phyloP scores from a whole-genome alignment of 139 green algal species.

The Micractinium sp. region DNA sequence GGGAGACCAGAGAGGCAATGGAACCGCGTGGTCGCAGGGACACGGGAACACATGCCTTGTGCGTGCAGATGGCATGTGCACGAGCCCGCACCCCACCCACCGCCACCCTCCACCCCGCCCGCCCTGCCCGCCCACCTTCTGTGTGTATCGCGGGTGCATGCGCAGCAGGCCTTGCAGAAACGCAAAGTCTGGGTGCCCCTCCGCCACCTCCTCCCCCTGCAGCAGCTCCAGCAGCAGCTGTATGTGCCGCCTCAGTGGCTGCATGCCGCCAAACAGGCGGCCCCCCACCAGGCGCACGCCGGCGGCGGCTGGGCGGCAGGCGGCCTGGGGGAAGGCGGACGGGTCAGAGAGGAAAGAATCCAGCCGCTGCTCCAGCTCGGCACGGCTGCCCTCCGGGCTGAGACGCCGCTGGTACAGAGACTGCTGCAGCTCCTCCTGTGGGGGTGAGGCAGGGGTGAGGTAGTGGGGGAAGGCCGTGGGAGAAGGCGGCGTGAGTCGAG shows the following conservation, averaged over 20 bases:
- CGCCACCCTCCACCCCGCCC: not conserved
- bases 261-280: not conserved
- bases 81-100: not conserved
- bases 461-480: not conserved
- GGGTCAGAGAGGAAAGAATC: not conserved
- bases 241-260: not conserved
- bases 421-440: constrained; percentile 1
- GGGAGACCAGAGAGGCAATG: too few species aligned
- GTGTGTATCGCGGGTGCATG: constrained; percentile 4
- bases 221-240: constrained; percentile 20
- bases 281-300: not conserved
- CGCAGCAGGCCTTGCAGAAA: constrained; percentile 13
- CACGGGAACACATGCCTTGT: too few species aligned
- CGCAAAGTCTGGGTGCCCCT: constrained; percentile 4
- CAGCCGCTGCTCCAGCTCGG: constrained; percentile 6
- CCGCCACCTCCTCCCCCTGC: not conserved
- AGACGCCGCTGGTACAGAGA: not conserved
- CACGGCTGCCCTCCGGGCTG: not conserved
- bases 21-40: too few species aligned
- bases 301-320: not conserved
- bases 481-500: not conserved
- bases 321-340: not conserved
- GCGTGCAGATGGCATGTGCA: not conserved
- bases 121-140: not conserved
- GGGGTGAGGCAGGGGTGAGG: not conserved